phyloP scores from a whole-genome alignment of 495 filamentous ascomycete genomes.

The Podospora conica region DNA sequence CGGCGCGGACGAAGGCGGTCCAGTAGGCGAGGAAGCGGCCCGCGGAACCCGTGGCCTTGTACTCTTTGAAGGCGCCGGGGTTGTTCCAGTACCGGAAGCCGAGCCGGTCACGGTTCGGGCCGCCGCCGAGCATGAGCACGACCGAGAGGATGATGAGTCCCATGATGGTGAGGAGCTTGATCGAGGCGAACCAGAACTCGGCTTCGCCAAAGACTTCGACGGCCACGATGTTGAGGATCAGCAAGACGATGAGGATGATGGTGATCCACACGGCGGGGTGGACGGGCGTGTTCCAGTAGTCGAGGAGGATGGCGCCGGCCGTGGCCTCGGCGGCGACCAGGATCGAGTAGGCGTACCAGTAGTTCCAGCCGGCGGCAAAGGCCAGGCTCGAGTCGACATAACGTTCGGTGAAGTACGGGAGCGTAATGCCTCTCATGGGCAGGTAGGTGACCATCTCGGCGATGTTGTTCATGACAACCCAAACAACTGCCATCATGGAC shows the following conservation, averaged over 20 bases:
- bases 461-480: constrained; percentile 42
- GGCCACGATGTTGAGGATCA: constrained; percentile 43
- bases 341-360: constrained; percentile 48
- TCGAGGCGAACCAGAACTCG: constrained; percentile 58
- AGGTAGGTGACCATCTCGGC: constrained; percentile 57
- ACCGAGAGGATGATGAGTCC: constrained; percentile 67
- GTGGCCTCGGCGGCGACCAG: constrained; percentile 45
- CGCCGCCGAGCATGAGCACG: constrained; percentile 64
- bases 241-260: constrained; percentile 40
- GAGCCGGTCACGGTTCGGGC: constrained; percentile 46
- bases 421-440: constrained; percentile 49
- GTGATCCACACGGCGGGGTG: constrained; percentile 56
- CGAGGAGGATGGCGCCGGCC: constrained; percentile 47
- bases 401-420: constrained; percentile 62
- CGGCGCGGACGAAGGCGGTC: constrained; percentile 40
- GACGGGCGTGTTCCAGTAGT: constrained; percentile 50
- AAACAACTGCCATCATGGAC: constrained; percentile 37
- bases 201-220: constrained; percentile 55
- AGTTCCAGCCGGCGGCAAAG: constrained; percentile 79
- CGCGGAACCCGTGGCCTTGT: constrained; percentile 43
- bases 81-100: constrained; percentile 68
- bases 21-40: constrained; percentile 47
- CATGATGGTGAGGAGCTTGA: constrained; percentile 66
- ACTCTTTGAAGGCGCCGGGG: constrained; percentile 63
- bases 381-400: constrained; percentile 70